phyloP scores from a whole-genome alignment of 2,329 filamentous ascomycete species.

The Fusarium globosum region DNA sequence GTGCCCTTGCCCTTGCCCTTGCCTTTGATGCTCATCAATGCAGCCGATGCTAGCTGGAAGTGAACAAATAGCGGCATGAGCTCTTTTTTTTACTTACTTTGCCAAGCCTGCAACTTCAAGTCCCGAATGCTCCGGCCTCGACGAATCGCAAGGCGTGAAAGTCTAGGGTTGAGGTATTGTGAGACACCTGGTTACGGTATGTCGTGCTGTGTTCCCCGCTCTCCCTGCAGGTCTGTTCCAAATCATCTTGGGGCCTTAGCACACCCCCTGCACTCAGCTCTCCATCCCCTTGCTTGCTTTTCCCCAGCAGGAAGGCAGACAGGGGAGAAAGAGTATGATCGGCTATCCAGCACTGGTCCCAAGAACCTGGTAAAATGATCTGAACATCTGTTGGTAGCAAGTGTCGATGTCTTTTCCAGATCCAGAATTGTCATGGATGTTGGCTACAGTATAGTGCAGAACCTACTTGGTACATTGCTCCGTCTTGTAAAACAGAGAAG shows the following conservation, averaged over 20 bases:
- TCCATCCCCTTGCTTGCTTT: constrained; percentile 7
- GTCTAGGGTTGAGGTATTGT: constrained; percentile 11
- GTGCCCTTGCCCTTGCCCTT: background rate
- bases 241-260: background rate
- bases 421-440: background rate
- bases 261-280: constrained; percentile 27
- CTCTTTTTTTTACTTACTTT: background rate
- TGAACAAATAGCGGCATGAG: constrained; percentile 1
- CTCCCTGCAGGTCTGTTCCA: constrained; percentile 32
- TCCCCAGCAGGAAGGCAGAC: constrained; percentile 22
- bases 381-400: background rate
- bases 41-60: constrained; percentile 2
- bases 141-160: constrained; percentile 14
- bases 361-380: constrained; percentile 25
- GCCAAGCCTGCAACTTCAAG: constrained; percentile 18
- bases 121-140: constrained; percentile 3
- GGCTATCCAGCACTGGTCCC: background rate
- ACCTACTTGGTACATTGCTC: background rate
- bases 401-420: background rate
- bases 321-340: background rate
- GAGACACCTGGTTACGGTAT: constrained; percentile 12
- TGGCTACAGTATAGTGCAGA: background rate
- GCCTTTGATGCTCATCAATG: background rate
- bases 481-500: background rate
- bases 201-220: constrained; percentile 21